Base-by-base conservation (phyloP, 441 rosid species). In the Aquilaria agallochum region DNA sequence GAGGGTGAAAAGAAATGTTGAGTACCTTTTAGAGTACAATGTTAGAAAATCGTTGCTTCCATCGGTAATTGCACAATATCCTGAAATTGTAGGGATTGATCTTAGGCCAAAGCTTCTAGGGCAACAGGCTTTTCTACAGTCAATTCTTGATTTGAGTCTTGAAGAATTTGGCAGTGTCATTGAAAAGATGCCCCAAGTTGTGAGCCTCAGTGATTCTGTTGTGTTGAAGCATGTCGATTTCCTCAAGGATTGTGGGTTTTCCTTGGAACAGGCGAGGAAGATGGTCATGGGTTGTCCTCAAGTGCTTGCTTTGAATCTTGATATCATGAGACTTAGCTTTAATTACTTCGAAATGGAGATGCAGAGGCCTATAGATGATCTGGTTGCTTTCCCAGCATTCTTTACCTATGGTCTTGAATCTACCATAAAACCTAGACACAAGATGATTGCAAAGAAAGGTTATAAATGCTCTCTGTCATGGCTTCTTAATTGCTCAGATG, bases 111-210 rank as follows among this genome's bases (percentile, higher is more conserved):
- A 80, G 87, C 92, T 94, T 58, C 71, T 59, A 69, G 56, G 77
- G 55, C 98, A 86, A 65, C 78, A 46, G 73, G 60, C 60, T 73
- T 80, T 84, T 76, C 84, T 94, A 48, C 63, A 63, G 64, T 83
- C 90, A 14, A 69, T 76, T 56, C 73, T 77, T 58, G 84, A 76
- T 72, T 72, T 77, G 69, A 61, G 69, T 74, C 71, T 78, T 5
- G 88, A 84, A 50, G 92, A 94, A 58, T 71, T 94, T 42, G 92
- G 86, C 44, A 64, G 79, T 53, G 70, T 90, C 47, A 59, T 90
- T 50, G 98, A 88, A 79, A 90, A 84, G 78, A 94, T 94, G 98
- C 98, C 97, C 0, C 97, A 87, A 75, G 76, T 84, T 50, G 93
- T 84, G 65, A 90, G 92, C 59, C 81, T 87, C 46, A 84, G 72